Percentiles rank a stretch among this genome's conserved stretches.
These are phyloP conservation scores for Russula ochroleuca DNA, from an alignment of 768 basidiomycete species.

Conservation along the genomic window DNA sequence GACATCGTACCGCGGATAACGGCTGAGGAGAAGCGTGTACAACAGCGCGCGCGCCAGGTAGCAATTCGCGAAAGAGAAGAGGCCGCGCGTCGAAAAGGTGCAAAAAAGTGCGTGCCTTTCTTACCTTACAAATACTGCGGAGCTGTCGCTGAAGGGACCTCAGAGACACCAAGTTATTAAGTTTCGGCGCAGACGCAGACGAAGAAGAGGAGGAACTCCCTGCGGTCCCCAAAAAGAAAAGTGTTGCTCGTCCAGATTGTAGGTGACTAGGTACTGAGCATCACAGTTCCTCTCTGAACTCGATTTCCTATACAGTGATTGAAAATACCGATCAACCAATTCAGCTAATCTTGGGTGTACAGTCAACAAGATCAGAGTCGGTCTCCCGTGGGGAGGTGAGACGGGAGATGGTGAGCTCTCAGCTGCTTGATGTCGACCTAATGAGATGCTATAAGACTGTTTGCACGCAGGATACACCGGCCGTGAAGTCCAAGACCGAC, in stretches of 20 bases:
- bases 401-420: conserved; percentile 13
- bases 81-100: conserved; percentile 61
- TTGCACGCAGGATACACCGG: conserved; percentile 30
- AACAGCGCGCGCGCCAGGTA: conserved; percentile 74
- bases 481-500: conserved; percentile 39
- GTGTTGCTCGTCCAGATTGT: conserved; percentile 83
- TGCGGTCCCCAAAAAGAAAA: conserved; percentile 64
- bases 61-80: conserved; percentile 78
- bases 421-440: neutral
- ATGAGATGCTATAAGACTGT: conserved; percentile 8
- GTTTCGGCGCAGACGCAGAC: conserved; percentile 77
- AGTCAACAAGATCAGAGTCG: conserved; percentile 6
- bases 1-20: conserved; percentile 97
- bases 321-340: conserved; percentile 34
- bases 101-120: conserved; percentile 60
- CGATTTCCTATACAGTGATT: conserved; percentile 32
- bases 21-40: conserved; percentile 81
- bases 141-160: neutral
- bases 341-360: conserved; percentile 17
- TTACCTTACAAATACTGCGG: neutral
- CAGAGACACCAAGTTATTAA: conserved; percentile 86
- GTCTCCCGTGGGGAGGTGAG: neutral
- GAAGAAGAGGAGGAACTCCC: conserved; percentile 57
- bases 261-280: conserved; percentile 33
- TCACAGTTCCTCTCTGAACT: neutral